Base-by-base conservation (phyloP, 768 basidiomycete species). In the Fomitopsis serialis region DNA sequence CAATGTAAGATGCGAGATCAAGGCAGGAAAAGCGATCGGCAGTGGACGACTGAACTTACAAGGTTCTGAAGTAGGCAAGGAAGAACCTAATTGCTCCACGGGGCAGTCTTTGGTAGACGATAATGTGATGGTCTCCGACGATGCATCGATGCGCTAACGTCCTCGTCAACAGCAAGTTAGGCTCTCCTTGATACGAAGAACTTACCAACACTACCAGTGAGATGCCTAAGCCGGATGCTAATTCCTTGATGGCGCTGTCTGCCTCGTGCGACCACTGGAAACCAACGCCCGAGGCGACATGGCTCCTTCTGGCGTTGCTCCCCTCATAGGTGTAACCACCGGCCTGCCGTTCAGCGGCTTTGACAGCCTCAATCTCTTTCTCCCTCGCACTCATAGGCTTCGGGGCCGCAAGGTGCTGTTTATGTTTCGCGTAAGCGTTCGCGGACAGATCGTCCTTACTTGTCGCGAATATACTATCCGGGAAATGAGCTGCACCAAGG, bases 321-420 rank as follows among this genome's bases (percentile, higher is more conserved):
- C 83, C 85, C 55, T 81, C 77, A 58, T 85, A 87, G 1, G 67
- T 65, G 45, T 69, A 70, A 36, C 72, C 66, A 13, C 73, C 78
- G 9, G 76, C 76, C 52, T 75, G 72, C n/a, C 81, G 75, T 65
- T 96, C 95, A 2, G 90, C 89, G 0, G 82, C 79, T 45, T 78
- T 81, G 54, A 96, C 77, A 51, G 86, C 84, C 0, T 78, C 86
- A 56, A 96, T 76, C 66, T 95, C 93, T 55, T 84, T 79, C 68
- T 98, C 95, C 29, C 86, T 78, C 0, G 81, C 78, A 36, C 86
- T 92, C 61, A 97, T 75, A 1, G 94, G 96, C 56, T 89, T 78
- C 2, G 92, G 89, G 0, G 92, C 89, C 29, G 79, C 73, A 46
- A 80, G 67, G 63, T 92, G 89, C 15, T 74, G 78, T 54, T 79